Evolutionary conservation across 2,329 filamentous ascomycete species (phyloP).

Genomic region (Teratosphaeria destructans): DNA sequence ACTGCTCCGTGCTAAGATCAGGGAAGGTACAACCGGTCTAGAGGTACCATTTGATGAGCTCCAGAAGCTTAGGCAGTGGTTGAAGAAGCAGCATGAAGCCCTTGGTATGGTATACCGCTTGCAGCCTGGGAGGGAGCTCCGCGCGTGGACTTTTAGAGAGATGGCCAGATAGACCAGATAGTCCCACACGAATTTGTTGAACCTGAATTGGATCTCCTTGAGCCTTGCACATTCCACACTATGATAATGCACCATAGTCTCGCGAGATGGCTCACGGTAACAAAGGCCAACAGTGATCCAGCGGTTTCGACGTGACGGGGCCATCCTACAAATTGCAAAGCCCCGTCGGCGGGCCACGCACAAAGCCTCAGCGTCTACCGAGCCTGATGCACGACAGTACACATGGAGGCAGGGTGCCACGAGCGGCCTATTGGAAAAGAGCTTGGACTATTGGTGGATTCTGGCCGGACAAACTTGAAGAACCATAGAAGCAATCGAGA

Average conservation of each 20-base stretch:
- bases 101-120: neutral
- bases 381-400: neutral
- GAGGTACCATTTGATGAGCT: neutral
- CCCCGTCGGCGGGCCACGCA: neutral
- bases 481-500: neutral
- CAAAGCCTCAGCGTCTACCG: neutral
- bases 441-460: neutral
- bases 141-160: neutral
- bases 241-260: neutral
- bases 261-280: too few species aligned
- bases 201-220: neutral
- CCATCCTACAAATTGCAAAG: neutral
- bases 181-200: neutral
- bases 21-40: neutral
- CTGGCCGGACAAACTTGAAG: neutral
- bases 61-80: neutral
- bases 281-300: neutral
- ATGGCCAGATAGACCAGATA: neutral
- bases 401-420: neutral
- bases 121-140: neutral
- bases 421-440: neutral
- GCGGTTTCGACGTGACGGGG: neutral
- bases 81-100: neutral
- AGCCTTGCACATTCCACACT: neutral
- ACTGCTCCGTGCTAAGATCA: neutral